Evolutionary conservation across 2,329 filamentous ascomycete genomes (phyloP).

Genomic region (Bimuria novae-zelandiae): DNA sequence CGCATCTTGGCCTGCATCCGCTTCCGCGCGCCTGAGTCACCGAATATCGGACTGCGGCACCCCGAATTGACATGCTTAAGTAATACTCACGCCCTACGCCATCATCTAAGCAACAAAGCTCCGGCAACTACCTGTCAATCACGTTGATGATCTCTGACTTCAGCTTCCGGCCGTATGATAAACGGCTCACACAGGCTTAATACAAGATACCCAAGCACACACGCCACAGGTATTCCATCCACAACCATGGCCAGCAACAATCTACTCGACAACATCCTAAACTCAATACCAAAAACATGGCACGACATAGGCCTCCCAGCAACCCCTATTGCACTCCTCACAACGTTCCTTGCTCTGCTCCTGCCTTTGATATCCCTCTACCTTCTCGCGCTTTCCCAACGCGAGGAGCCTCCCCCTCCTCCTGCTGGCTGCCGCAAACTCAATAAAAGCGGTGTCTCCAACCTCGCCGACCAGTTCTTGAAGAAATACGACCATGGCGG

Average conservation of each 20-base stretch:
- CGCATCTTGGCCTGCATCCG: neutral
- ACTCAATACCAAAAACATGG: constrained; percentile 14
- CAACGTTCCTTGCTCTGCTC: constrained; percentile 20
- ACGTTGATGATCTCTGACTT: no score
- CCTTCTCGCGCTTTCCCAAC: constrained; percentile 29
- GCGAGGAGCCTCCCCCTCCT: constrained; percentile 26
- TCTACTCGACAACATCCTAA: constrained; percentile 20
- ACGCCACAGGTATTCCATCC: neutral
- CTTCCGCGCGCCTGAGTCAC: neutral
- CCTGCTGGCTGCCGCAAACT: constrained; percentile 58
- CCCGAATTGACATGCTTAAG: neutral
- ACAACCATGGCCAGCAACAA: constrained; percentile 22
- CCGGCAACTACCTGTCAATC: no score
- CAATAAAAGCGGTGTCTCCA: constrained; percentile 55
- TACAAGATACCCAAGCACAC: no score
- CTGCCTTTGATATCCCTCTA: constrained; percentile 30
- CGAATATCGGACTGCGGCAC: neutral
- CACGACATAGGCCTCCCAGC: constrained; percentile 17
- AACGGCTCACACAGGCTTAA: no score
- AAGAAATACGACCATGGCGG: constrained; percentile 50
- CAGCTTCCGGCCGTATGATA: no score
- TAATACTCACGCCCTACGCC: neutral
- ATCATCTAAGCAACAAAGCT: no score
- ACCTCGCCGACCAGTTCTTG: constrained; percentile 62
- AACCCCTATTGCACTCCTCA: constrained; percentile 20